These are phyloP conservation scores for Lactarius psammicola DNA, from an alignment of 768 basidiomycete species.

Conservation along the genomic window DNA sequence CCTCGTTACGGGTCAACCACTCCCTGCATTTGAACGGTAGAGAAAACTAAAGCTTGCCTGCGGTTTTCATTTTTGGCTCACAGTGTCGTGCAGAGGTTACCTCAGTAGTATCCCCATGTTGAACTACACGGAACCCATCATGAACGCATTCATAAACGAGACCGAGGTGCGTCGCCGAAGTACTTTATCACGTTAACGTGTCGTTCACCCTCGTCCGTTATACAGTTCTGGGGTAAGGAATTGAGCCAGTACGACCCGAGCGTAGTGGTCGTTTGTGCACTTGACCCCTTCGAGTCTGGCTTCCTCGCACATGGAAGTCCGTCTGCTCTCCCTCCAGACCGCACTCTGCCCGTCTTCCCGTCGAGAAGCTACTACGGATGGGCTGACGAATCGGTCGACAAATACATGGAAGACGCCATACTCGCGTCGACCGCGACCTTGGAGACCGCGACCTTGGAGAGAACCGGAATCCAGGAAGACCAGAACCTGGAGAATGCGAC, in stretches of 20 bases:
- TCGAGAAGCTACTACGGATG: constrained; percentile 1
- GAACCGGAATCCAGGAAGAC: constrained; percentile 6
- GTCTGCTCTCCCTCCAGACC: constrained; percentile 14
- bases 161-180: constrained; percentile 1
- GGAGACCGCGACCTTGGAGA: too few species aligned
- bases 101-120: constrained; percentile 4
- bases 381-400: not conserved
- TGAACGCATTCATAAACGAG: constrained; percentile 13
- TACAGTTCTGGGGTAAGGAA: constrained; percentile 10
- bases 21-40: not conserved
- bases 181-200: not conserved
- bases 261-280: constrained; percentile 1
- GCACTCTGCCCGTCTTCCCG: constrained; percentile 2
- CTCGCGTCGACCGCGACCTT: constrained; percentile 1
- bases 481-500: constrained; percentile 6
- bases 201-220: not conserved
- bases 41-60: not conserved
- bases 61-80: not conserved
- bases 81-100: not conserved
- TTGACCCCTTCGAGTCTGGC: constrained; percentile 7
- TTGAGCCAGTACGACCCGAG: not conserved
- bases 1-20: constrained; percentile 1
- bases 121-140: constrained; percentile 4
- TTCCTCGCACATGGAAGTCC: constrained; percentile 11
- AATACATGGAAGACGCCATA: constrained; percentile 6